These are phyloP conservation scores for Wickerhamomyces sp. DNA, from an alignment of 1,139 yeast species.

Conservation along the genomic window DNA sequence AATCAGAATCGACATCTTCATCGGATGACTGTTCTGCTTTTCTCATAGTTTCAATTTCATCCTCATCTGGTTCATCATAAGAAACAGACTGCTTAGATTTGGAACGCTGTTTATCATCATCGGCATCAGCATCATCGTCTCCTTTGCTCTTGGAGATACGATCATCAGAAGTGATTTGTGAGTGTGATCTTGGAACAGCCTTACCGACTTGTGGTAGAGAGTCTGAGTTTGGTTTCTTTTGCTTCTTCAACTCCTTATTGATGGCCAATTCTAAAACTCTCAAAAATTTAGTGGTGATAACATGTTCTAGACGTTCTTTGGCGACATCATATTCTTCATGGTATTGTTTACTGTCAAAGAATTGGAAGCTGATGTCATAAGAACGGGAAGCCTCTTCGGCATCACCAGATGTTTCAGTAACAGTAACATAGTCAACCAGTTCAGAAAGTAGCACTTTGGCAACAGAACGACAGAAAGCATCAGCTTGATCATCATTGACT, in stretches of 20 bases:
- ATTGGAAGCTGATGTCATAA: conserved; percentile 67
- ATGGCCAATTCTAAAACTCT: conserved; percentile 66
- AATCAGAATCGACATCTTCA: conserved; percentile 41
- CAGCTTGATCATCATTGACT: conserved; percentile 83
- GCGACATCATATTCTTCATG: conserved; percentile 84
- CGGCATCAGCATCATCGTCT: conserved; percentile 56
- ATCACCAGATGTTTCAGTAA: conserved; percentile 80
- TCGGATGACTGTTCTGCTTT: conserved; percentile 72
- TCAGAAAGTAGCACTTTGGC: conserved; percentile 84
- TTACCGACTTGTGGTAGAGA: conserved; percentile 63
- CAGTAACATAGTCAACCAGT: conserved; percentile 78
- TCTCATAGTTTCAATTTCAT: conserved; percentile 82
- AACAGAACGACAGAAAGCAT: conserved; percentile 86
- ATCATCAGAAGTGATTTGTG: conserved; percentile 38
- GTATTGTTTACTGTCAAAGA: conserved; percentile 76
- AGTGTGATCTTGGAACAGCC: conserved; percentile 56
- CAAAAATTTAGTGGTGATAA: conserved; percentile 63
- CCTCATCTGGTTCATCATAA: conserved; percentile 93
- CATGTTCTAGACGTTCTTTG: conserved; percentile 70
- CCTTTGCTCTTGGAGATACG: conserved; percentile 30
- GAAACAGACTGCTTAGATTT: conserved; percentile 83
- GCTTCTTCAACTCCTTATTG: conserved; percentile 77
- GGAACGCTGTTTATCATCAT: conserved; percentile 56
- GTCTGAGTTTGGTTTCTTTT: conserved; percentile 48
- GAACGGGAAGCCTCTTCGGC: conserved; percentile 59